phyloP scores from a whole-genome alignment of 176 grass and related monocot genomes.

The Elaeis guineensis region DNA sequence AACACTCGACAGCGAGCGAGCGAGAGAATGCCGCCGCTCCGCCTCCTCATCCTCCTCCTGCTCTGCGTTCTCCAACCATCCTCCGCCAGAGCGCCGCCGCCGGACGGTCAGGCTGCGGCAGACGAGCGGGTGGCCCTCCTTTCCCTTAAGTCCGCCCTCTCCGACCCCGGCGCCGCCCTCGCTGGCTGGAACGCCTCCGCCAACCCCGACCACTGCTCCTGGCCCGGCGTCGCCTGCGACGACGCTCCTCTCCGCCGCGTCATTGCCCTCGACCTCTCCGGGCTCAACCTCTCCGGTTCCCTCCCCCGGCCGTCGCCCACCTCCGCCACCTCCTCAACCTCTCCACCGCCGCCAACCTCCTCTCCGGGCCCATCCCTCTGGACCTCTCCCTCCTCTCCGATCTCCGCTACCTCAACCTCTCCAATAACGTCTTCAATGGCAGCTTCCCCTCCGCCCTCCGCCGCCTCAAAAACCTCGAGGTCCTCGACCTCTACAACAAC shows the following conservation, averaged over 20 bases:
- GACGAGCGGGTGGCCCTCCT: conserved; percentile 43
- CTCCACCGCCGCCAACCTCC: conserved; percentile 40
- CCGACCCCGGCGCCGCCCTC: conserved; percentile 37
- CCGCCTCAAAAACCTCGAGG: conserved; percentile 29
- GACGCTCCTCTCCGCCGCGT: neutral
- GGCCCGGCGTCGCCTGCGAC: conserved; percentile 57
- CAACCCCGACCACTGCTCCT: conserved; percentile 30
- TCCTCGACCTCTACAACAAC: conserved; percentile 86
- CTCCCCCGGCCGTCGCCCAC: neutral
- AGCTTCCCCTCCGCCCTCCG: conserved; percentile 39
- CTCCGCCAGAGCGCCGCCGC: neutral
- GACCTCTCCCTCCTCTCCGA: conserved; percentile 38
- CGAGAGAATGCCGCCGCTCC: conserved; percentile 7
- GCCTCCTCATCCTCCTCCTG: conserved; percentile 27
- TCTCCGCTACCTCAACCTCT: conserved; percentile 74
- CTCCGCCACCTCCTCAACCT: conserved; percentile 51
- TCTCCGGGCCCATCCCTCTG: conserved; percentile 68
- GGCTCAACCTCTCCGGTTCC: conserved; percentile 5
- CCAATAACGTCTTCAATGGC: conserved; percentile 69
- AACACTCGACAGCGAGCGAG: neutral
- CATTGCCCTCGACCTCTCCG: neutral
- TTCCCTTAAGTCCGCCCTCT: conserved; percentile 32
- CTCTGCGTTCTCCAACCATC: neutral
- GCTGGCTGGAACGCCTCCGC: conserved; percentile 45
- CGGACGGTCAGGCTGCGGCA: conserved; percentile 1